Evolutionary conservation across 2,329 filamentous ascomycete genomes (phyloP), one percentile per base, ranked within the genome.

Genomic region (Helicocarpus griseus): DNA sequence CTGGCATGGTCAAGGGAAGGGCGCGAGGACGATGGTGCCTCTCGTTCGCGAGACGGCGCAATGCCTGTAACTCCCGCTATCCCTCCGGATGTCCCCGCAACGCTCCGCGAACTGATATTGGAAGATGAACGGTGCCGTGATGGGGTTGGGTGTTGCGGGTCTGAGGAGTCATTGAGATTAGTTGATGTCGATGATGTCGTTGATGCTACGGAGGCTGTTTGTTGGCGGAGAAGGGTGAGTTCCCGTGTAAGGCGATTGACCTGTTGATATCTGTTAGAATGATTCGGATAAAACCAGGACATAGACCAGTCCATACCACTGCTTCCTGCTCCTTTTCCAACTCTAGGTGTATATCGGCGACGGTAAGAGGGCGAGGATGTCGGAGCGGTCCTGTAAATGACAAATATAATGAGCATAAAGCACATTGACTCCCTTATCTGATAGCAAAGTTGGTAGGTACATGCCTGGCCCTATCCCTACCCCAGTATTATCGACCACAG

Each of bases 281-380:
- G n/a, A n/a, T n/a, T n/a, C n/a, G n/a, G n/a, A n/a, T n/a, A n/a
- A n/a, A n/a, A n/a, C n/a, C n/a, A n/a, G 13, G 21, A 28, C 14
- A 35, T 24, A 21, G 26, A 19, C n/a, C n/a, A n/a, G n/a, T 33
- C 33, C 82, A 57, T 77, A 93, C 90, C 61, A 96, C 85, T 33
- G 89, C 87, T 69, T 97, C 91, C 62, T 97, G 90, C 65, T 97
- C 91, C 69, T 94, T 93, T 70, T 97, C 91, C 24, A 96, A 77
- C 71, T 95, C 82, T 54, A 87, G 77, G 68, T 96, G 89, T 55
- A 97, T 77, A 67, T 97, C 91, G 3, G 89, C 86, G 1, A 89
- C 84, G 0, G 91, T 96, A 66, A 96, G 73, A 3, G 90, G 90
- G 33, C 88, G 80, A 5, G 91, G 90, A 66, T 95, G 90, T 56